Conservation (phyloP, 2,329 filamentous ascomycete species). For the Venturia pyrina region DNA sequence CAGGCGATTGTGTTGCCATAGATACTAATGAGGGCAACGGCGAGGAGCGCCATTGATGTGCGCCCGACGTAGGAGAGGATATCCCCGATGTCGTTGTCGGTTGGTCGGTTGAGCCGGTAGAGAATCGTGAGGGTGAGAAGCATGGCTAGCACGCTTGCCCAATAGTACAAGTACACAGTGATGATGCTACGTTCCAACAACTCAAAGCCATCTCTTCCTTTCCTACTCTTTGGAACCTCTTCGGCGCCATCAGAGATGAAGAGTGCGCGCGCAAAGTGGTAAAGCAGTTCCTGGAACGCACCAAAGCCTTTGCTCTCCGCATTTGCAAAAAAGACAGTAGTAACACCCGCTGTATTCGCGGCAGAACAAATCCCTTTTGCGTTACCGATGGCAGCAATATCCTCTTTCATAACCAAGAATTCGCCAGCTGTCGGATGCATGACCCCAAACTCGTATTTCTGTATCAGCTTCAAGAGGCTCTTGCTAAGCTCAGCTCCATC, state of each 20-base stretch:
- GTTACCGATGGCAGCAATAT: background rate
- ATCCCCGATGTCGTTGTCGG: background rate
- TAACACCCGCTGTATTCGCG: background rate
- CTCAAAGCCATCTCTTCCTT: background rate
- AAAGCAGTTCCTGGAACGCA: background rate
- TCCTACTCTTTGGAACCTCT: background rate
- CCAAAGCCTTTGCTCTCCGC: background rate
- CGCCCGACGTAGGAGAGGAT: background rate
- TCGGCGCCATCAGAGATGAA: slow-evolving; percentile 1
- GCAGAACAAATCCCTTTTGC: background rate
- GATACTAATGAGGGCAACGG: background rate
- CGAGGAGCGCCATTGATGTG: background rate
- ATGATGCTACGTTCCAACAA: background rate
- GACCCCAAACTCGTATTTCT: background rate
- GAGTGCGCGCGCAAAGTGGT: background rate
- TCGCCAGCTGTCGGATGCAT: slow-evolving; percentile 2
- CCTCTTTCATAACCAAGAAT: background rate
- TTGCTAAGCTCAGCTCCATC: background rate
- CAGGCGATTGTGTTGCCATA: background rate
- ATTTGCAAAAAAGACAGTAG: background rate
- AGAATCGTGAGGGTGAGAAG: background rate
- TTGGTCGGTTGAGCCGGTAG: background rate
- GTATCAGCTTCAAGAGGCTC: background rate
- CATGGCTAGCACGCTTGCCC: slow-evolving; percentile 1
- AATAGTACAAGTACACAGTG: slow-evolving; percentile 8